Percentiles rank a stretch among this genome's conserved stretches.
Conservation (phyloP, 176 grass and related monocot genomes). For the Rhipidocladum racemiflorum region DNA sequence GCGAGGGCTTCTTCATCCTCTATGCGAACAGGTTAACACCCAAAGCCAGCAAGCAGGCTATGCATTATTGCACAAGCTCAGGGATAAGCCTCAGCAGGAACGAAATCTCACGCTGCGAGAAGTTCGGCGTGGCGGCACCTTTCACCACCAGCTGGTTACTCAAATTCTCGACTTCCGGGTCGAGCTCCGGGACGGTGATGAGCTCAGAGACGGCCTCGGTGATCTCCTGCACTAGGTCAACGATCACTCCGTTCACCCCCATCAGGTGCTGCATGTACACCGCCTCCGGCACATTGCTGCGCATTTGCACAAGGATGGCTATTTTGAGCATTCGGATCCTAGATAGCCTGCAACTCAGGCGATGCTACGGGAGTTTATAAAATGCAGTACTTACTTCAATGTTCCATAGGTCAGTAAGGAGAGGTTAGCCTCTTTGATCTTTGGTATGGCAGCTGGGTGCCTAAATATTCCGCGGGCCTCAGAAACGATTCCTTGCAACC, state of each 20-base stretch:
- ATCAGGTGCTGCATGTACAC: slow-evolving; percentile 83
- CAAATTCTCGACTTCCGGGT: background rate
- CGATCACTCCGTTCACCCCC: slow-evolving; percentile 77
- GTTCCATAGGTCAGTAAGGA: slow-evolving; percentile 52
- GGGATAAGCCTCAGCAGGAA: slow-evolving; percentile 91
- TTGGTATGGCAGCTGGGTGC: slow-evolving; percentile 45
- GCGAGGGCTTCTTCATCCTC: slow-evolving; percentile 5
- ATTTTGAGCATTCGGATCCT: no score
- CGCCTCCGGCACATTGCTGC: slow-evolving; percentile 78
- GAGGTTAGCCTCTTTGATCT: slow-evolving; percentile 65
- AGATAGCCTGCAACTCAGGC: no score
- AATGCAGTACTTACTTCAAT: no score
- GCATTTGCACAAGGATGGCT: no score
- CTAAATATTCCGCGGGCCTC: slow-evolving; percentile 64
- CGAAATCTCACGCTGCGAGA: slow-evolving; percentile 69
- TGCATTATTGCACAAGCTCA: slow-evolving; percentile 65
- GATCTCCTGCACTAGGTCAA: slow-evolving; percentile 75
- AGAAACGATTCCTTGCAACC: slow-evolving; percentile 78
- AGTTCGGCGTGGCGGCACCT: slow-evolving; percentile 38
- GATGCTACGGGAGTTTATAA: no score
- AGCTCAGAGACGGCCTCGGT: slow-evolving; percentile 34
- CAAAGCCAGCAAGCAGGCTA: background rate
- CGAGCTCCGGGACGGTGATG: slow-evolving; percentile 7
- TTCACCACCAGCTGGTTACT: background rate
- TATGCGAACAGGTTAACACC: slow-evolving; percentile 3